Percentiles rank a stretch among this genome's conserved stretches.
These are phyloP conservation scores for Prunus fruticosa DNA, from an alignment of 306 rosid genomes.

Conservation along the genomic window DNA sequence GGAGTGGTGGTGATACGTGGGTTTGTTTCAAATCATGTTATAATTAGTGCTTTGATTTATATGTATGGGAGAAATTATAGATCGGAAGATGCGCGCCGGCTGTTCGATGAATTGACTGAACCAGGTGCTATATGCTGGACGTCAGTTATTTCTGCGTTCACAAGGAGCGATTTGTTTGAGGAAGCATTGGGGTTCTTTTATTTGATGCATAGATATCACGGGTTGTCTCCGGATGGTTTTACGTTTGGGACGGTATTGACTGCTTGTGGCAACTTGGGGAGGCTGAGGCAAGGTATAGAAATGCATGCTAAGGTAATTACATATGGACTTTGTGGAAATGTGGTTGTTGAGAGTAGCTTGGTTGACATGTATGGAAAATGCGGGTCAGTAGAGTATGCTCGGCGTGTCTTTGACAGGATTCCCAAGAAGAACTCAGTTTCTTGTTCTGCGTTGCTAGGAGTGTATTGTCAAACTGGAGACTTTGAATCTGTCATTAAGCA, in stretches of 20 bases:
- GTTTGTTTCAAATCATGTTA: conserved; percentile 44
- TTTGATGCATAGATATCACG: conserved; percentile 42
- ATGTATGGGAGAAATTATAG: conserved; percentile 67
- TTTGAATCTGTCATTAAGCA: conserved; percentile 53
- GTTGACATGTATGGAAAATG: conserved; percentile 97
- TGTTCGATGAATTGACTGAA: conserved; percentile 68
- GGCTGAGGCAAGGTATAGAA: conserved; percentile 63
- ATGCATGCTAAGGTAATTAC: conserved; percentile 64
- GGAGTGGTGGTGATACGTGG: conserved; percentile 51
- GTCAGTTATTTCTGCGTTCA: conserved; percentile 51
- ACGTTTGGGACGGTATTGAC: conserved; percentile 68
- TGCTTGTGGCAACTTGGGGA: conserved; percentile 70
- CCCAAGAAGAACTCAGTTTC: conserved; percentile 60
- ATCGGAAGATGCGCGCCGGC: conserved; percentile 38
- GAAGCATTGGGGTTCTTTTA: conserved; percentile 56
- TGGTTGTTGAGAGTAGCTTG: conserved; percentile 82
- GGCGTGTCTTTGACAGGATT: conserved; percentile 63
- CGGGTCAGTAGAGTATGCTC: conserved; percentile 45
- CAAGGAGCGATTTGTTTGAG: conserved; percentile 60
- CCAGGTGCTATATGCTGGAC: conserved; percentile 76
- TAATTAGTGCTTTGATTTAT: conserved; percentile 55
- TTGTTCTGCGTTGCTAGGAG: conserved; percentile 77
- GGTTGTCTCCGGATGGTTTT: conserved; percentile 62
- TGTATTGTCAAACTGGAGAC: conserved; percentile 68
- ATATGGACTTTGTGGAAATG: conserved; percentile 55